phyloP scores from a whole-genome alignment of 768 basidiomycete genomes.

The Dictyophora rubrovolvata region DNA sequence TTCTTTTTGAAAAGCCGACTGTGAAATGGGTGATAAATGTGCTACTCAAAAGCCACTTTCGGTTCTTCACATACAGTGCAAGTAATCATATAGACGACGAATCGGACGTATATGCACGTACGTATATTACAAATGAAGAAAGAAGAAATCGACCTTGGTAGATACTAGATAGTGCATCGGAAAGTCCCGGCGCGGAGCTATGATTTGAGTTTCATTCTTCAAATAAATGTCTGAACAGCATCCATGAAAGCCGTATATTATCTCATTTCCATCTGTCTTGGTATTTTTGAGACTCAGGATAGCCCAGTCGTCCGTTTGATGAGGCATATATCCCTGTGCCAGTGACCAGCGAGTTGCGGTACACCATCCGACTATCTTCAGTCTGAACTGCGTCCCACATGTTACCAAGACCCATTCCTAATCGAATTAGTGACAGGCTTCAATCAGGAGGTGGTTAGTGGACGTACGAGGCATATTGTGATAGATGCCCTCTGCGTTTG shows the following conservation, averaged over 20 bases:
- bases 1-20: too few relatives aligned
- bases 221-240: background rate
- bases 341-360: conserved; percentile 7
- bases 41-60: too few relatives aligned
- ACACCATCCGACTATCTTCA: background rate
- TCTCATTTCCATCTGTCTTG: background rate
- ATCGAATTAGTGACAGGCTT: background rate
- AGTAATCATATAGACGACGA: too few relatives aligned
- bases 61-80: too few relatives aligned
- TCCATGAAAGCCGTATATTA: background rate
- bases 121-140: background rate
- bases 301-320: conserved; percentile 2
- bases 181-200: too few relatives aligned
- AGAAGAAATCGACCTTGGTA: background rate
- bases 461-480: conserved; percentile 8
- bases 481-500: conserved; percentile 9
- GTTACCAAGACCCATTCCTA: conserved; percentile 7
- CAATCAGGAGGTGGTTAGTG: background rate
- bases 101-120: background rate
- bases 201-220: too few relatives aligned
- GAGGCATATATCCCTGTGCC: conserved; percentile 1
- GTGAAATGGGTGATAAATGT: too few relatives aligned
- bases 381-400: conserved; percentile 7
- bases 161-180: too few relatives aligned
- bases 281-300: background rate